phyloP scores from a whole-genome alignment of 306 rosid genomes.

The Medicago lupulina region DNA sequence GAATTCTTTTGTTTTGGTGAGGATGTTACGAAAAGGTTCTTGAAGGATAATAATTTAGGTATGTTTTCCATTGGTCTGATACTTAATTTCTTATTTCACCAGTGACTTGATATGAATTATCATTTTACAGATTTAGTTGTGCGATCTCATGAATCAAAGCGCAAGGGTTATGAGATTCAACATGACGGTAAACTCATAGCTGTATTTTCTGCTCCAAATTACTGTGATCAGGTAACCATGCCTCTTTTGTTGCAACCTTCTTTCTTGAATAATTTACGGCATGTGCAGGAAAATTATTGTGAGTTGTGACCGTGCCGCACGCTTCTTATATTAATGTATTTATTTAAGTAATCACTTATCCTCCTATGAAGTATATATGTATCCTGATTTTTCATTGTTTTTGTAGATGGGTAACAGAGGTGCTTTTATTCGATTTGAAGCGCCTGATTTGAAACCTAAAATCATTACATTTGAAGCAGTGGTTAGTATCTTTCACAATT shows the following conservation, averaged over 20 bases:
- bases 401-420: constrained; percentile 99
- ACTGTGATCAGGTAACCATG: constrained; percentile 92
- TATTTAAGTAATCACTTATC: constrained; percentile 17
- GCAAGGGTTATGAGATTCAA: constrained; percentile 95
- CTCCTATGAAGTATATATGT: not conserved
- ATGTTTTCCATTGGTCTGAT: constrained; percentile 36
- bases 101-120: constrained; percentile 32
- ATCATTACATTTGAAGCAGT: constrained; percentile 89
- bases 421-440: constrained; percentile 93
- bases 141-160: constrained; percentile 99
- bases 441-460: constrained; percentile 88
- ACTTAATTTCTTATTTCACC: constrained; percentile 14
- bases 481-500: constrained; percentile 60
- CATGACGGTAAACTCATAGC: constrained; percentile 98
- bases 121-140: constrained; percentile 82
- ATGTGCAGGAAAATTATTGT: not conserved
- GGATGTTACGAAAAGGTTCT: constrained; percentile 88
- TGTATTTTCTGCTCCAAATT: constrained; percentile 98
- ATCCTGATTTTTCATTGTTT: constrained; percentile 34
- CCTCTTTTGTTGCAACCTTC: constrained; percentile 9
- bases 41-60: constrained; percentile 93
- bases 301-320: constrained; percentile 6
- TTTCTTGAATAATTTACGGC: not conserved
- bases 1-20: constrained; percentile 92
- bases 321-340: constrained; percentile 22